Evolutionary conservation across 2,329 filamentous ascomycete genomes (phyloP), one percentile per base, ranked within the genome.

Genomic region (Claviceps capensis): DNA sequence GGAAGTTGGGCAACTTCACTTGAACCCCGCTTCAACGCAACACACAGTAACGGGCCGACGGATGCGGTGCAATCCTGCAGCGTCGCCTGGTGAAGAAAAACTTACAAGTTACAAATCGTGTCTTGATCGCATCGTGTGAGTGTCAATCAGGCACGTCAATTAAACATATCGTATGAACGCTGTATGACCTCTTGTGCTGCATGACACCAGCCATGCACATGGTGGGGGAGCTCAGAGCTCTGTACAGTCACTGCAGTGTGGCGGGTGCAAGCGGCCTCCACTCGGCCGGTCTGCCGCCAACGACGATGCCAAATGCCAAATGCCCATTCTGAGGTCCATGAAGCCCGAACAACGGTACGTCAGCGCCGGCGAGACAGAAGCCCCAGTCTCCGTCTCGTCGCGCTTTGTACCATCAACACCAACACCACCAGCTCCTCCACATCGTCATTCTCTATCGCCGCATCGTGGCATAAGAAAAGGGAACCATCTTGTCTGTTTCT

Each of bases 331-430:
- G 26, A 41, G 23, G 23, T 34, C 42, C 23, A 46, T 34, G 23
- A 46, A 34, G 44, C 23, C 23, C 22, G 14, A 9, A 46, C 44
- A 16, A 34, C 23, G 60, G n/a, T 66, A 67, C 65, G 65, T 67
- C 65, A 66, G 64, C 63, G 61, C 59, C 55, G 30, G 40, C 41
- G 50, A 46, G 30, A 47, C 26, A 47, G 8, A 26, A 58, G 54
- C 43, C 41, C n/a, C 22, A 4, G 43, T 30, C 22, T 45, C 23
- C 44, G 44, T 46, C 44, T 30, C 17, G 44, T 23, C 34, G 36
- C 48, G 46, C 44, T 36, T 17, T n/a, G 38, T n/a, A n/a, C 38
- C 16, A 17, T n/a, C 43, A 45, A n/a, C 44, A 46, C 2, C 44
- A 30, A 11, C 34, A 38, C 34, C 47, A 23, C 9, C 47, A n/a